Base-by-base conservation (phyloP, 1,284 basidiomycete species). In the Melanopsichium pennsylvanicum region DNA sequence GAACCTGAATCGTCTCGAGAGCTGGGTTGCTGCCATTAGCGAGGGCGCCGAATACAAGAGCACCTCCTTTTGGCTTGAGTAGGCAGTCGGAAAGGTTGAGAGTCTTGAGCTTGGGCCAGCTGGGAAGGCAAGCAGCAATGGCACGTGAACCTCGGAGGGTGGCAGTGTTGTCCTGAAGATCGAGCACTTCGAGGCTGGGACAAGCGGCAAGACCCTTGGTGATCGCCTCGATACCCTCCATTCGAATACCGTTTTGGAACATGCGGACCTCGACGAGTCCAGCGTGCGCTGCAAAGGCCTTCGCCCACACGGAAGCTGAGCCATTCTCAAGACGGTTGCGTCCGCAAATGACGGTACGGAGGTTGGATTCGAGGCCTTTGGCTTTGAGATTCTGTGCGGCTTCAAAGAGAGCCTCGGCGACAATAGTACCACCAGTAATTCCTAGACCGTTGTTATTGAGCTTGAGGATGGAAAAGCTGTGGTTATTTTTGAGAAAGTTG, bases 401-500 rank as follows among this genome's bases (percentile, higher is more conserved):
- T 68, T 87, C 86, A 35, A 87, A 83, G 11, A 98, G 84, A 12
- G 96, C 96, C 46, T 88, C 85, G 33, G 96, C 92, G 70, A 98
- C 87, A 73, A 91, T 88, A 19, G 84, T 85, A 34, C 95, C 96
- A 22, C 94, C 96, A 10, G 87, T 88, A 21, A 92, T 90, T n/a
- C 96, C 96, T 27, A 98, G 87, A 26, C 95, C 95, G 82, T 97
- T 98, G 85, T 98, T 98, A 83, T 92, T 96, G 66, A 98, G 87
- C 77, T 89, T 90, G 79, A 98, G 87, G 54, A 92, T 85, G 87
- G 88, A 81, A 92, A 95, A 74, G 88, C 84, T 47, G 66, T 67
- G 78, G 68, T 74, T 80, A 59, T 76, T 68, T n/a, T 63, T 75
- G 57, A 78, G 63, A 84, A 96, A 91, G 38, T 90, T 88, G 41